These are phyloP conservation scores for Microbotryum violaceum DNA, from an alignment of 1,284 basidiomycete species.

Conservation along the genomic window DNA sequence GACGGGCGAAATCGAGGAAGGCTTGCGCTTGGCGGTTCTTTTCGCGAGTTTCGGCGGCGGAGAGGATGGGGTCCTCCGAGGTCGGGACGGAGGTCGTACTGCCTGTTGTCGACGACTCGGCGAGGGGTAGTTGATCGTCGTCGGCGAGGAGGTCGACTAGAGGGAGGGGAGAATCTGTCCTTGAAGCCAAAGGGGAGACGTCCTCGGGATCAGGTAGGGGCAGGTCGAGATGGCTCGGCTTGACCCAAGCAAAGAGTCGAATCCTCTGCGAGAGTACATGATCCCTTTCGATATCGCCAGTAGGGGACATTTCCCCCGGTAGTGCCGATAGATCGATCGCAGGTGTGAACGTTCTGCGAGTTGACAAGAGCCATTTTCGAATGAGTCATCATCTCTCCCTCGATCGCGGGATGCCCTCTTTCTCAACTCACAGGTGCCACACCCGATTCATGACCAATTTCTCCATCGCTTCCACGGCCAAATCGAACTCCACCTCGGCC, in stretches of 20 bases:
- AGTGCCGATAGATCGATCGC: conserved; percentile 56
- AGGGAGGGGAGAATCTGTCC: too few species aligned
- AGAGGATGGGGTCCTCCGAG: neutral
- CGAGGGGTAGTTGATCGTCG: too few species aligned
- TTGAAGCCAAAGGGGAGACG: neutral
- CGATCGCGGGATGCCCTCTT: neutral
- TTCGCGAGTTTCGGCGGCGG: neutral
- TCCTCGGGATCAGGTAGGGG: conserved; percentile 39
- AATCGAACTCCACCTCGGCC: conserved; percentile 79
- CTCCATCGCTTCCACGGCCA: conserved; percentile 97
- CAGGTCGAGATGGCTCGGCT: conserved; percentile 81
- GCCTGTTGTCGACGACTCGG: neutral
- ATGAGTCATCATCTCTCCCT: neutral
- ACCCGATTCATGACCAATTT: conserved; percentile 98
- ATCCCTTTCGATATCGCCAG: conserved; percentile 93
- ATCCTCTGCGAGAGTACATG: conserved; percentile 86
- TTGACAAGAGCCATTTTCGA: neutral
- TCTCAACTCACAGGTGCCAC: conserved; percentile 51
- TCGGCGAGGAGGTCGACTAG: neutral
- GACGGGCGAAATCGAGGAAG: conserved; percentile 87
- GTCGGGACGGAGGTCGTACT: too few species aligned
- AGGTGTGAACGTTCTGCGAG: conserved; percentile 74
- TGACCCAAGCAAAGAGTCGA: conserved; percentile 80
- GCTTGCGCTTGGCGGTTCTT: conserved; percentile 48
- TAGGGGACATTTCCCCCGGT: conserved; percentile 56